phyloP scores from a whole-genome alignment of 1,139 yeast species.

The Suhomyces bolitotheri region DNA sequence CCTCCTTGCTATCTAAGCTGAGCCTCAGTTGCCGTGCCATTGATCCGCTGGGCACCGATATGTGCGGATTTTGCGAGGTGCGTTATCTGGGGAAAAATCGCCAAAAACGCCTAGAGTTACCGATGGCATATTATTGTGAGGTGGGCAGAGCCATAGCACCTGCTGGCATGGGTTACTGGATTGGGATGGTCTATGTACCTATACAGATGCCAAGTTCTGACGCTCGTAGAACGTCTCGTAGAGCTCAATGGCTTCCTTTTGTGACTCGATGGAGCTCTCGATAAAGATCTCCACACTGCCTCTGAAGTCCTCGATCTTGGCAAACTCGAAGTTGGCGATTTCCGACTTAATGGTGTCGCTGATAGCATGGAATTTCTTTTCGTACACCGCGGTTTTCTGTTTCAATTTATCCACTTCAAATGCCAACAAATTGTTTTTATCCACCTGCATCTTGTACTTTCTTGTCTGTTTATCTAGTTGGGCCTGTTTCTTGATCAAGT shows the following conservation, averaged over 20 bases:
- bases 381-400: slow-evolving; percentile 55
- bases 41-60: too few species aligned
- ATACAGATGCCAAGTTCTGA: slow-evolving; percentile 31
- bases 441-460: slow-evolving; percentile 62
- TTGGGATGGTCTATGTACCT: too few species aligned
- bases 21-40: too few species aligned
- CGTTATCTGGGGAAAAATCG: too few species aligned
- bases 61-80: too few species aligned
- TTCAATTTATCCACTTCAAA: slow-evolving; percentile 62
- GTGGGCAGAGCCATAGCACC: too few species aligned
- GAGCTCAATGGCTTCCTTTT: slow-evolving; percentile 89
- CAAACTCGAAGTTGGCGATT: slow-evolving; percentile 67
- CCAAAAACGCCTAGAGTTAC: too few species aligned
- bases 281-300: slow-evolving; percentile 87
- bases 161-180: too few species aligned
- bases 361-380: slow-evolving; percentile 59
- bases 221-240: slow-evolving; percentile 87
- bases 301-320: slow-evolving; percentile 81
- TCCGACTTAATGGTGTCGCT: slow-evolving; percentile 69
- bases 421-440: slow-evolving; percentile 53
- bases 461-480: slow-evolving; percentile 55
- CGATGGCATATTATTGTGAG: too few species aligned
- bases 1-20: too few species aligned
- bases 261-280: slow-evolving; percentile 89
- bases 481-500: slow-evolving; percentile 47